These are phyloP conservation scores for Arabidopsis arenosa DNA, from an alignment of 345 rosid genomes.

Conservation along the genomic window DNA sequence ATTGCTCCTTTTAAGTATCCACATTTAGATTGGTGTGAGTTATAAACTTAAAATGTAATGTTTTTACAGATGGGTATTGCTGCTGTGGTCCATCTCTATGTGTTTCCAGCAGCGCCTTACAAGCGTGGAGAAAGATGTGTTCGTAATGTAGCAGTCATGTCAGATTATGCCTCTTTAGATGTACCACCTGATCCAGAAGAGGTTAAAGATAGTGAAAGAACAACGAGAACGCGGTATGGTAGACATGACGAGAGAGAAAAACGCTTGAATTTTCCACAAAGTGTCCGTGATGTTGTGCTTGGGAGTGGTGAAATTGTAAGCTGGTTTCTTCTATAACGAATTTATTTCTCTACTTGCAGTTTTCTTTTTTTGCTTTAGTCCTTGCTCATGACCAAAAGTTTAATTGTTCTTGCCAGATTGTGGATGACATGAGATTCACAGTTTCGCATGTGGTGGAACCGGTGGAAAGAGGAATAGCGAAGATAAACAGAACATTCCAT, in stretches of 20 bases:
- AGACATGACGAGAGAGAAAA: conserved; percentile 71
- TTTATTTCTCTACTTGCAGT: background rate
- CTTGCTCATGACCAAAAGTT: conserved; percentile 14
- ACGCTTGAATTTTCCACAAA: conserved; percentile 88
- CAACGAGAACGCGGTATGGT: conserved; percentile 63
- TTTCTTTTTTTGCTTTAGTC: background rate
- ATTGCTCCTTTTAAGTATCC: background rate
- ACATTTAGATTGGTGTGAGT: background rate
- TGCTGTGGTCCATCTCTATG: conserved; percentile 91
- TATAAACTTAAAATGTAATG: conserved; percentile 8
- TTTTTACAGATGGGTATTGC: conserved; percentile 91
- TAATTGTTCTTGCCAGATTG: conserved; percentile 60
- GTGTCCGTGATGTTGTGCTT: conserved; percentile 93
- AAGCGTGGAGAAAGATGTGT: conserved; percentile 99
- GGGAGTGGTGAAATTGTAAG: conserved; percentile 98
- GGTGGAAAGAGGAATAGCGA: conserved; percentile 94
- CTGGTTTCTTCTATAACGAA: background rate
- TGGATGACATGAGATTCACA: conserved; percentile 97
- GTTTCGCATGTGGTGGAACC: conserved; percentile 98
- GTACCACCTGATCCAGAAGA: conserved; percentile 92
- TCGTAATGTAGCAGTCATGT: conserved; percentile 95
- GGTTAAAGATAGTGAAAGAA: conserved; percentile 82
- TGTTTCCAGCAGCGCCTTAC: conserved; percentile 91
- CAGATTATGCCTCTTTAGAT: conserved; percentile 90
- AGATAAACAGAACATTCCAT: conserved; percentile 82